Conservation (phyloP, 2,329 filamentous ascomycete genomes). For the Cladophialophora yegresii region DNA sequence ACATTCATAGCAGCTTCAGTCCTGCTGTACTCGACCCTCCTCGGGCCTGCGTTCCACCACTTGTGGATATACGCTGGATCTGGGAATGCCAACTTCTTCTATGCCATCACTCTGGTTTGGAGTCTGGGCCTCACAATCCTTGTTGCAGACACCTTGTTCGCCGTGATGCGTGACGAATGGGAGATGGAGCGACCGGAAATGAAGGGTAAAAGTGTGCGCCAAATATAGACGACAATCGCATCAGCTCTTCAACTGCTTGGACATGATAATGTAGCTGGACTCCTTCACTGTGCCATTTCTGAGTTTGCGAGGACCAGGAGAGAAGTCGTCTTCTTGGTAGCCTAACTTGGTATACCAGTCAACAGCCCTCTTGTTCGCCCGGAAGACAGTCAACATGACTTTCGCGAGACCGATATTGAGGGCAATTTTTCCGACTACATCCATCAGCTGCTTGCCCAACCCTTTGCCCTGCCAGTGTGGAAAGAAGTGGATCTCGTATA, state of each 20-base stretch:
- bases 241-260: conserved; percentile 44
- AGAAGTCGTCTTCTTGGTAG: conserved; percentile 56
- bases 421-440: conserved; percentile 52
- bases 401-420: conserved; percentile 53
- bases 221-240: conserved; percentile 59
- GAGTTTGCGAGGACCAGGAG: conserved; percentile 53
- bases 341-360: conserved; percentile 55
- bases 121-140: conserved; percentile 84
- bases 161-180: conserved; percentile 87
- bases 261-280: conserved; percentile 57
- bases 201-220: conserved; percentile 80
- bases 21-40: conserved; percentile 80
- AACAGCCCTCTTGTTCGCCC: conserved; percentile 51
- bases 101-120: conserved; percentile 98
- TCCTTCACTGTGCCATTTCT: conserved; percentile 53
- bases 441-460: conserved; percentile 55
- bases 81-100: conserved; percentile 99
- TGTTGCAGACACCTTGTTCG: conserved; percentile 84
- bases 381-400: conserved; percentile 63
- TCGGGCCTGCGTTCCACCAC: conserved; percentile 94
- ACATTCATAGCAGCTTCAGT: conserved; percentile 82
- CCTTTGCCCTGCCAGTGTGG: conserved; percentile 51
- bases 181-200: conserved; percentile 89
- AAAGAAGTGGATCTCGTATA: conserved; percentile 63
- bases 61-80: conserved; percentile 98